Base-by-base conservation (phyloP, 1,284 basidiomycete genomes). In the Apiotrichum mycotoxinovorans region DNA sequence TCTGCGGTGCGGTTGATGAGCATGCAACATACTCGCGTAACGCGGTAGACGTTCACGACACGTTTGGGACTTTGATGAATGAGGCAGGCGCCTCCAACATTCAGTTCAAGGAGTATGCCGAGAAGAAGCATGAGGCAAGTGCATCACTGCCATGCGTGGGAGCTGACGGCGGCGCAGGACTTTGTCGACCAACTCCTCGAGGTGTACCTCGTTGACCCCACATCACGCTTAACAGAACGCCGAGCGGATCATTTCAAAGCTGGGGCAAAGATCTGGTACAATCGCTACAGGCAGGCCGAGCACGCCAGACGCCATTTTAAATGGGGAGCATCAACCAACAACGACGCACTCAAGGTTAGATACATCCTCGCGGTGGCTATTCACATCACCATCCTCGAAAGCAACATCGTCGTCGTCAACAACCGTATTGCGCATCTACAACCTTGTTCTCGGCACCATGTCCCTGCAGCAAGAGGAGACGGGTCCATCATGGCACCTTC, bases 301-400 rank as follows among this genome's bases (percentile, higher is more conserved):
- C 30, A 50, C 20, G 20, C 15, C 0, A 11, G 10, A 3, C 30
- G 26, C 1, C 18, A 25, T 2, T 23, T 45, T 5, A 49, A 57
- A 30, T 30, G 30, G n/a, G 27, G 25, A 10, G 45, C 52, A 18
- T 43, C 50, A 9, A 57, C 58, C 20, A 56, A 33, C 47, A 60
- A 47, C 40, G 20, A 30, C 1, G 43, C 58, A 1, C 37, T 48
- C 12, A 57, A 55, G 37, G 52, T 56, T 43, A 54, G 40, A 41
- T 68, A 66, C 26, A 58, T 62, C 10, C 46, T 70, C 12, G 66
- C 62, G 1, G 47, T 68, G 10, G 65, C 69, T 3, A 64, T 70
- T 42, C 64, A 63, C 38, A 51, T 68, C 34, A 60, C 69, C 3
- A 51, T 66, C 10, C 61, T 66, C 52, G 69, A 72, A 37, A 67